Evolutionary conservation across 257 asterid species (phyloP).

Genomic region (Solanum pimpinellifolium): DNA sequence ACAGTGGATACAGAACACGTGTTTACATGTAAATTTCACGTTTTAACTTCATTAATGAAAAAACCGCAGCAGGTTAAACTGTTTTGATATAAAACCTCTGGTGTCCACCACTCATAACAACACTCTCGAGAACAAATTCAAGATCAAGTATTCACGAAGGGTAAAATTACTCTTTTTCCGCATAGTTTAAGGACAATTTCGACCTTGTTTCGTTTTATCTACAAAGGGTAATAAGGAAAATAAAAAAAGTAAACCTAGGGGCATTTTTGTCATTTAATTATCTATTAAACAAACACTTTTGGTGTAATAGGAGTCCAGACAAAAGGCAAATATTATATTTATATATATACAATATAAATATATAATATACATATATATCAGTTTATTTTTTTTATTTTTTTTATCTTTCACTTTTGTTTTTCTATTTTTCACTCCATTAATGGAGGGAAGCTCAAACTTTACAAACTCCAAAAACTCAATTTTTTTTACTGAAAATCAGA

Average conservation of each 20-base stretch:
- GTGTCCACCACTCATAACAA: too few relatives aligned
- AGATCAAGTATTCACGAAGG: not conserved
- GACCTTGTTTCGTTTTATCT: not conserved
- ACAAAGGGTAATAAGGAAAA: not conserved
- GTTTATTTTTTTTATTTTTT: not conserved
- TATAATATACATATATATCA: not conserved
- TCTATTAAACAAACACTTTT: not conserved
- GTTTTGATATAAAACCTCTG: not conserved
- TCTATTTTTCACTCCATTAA: conserved; percentile 28
- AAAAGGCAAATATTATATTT: conserved; percentile 14
- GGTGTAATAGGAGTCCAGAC: conserved; percentile 9
- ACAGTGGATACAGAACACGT: not conserved
- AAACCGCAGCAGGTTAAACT: not conserved
- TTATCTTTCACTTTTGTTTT: not conserved
- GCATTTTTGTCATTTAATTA: not conserved
- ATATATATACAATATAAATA: not conserved
- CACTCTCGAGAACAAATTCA: not conserved
- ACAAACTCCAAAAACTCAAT: conserved; percentile 16
- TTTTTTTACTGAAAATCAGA: not conserved
- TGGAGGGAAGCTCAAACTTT: conserved; percentile 54
- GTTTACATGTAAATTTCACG: not conserved
- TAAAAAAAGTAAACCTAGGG: not conserved
- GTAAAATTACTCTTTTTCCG: not conserved
- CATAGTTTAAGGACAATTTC: not conserved
- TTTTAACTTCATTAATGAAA: not conserved